phyloP scores from a whole-genome alignment of 2,329 filamentous ascomycete genomes.

The Nigrospora osmanthi region DNA sequence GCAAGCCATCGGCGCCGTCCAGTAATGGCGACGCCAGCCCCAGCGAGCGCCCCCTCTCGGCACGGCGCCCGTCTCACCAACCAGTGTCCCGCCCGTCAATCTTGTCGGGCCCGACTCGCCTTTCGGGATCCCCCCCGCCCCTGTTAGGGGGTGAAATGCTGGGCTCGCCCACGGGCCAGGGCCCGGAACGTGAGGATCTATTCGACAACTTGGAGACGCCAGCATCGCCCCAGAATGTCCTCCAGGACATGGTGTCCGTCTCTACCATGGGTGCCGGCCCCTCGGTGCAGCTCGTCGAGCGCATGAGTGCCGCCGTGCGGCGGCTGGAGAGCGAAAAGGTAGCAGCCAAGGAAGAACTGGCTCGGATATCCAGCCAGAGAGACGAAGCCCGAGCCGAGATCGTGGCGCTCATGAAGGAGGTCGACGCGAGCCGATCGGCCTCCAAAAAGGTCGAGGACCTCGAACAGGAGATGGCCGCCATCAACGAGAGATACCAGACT shows the following conservation, averaged over 20 bases:
- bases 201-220: slow-evolving; percentile 47
- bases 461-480: slow-evolving; percentile 57
- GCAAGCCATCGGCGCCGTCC: slow-evolving; percentile 41
- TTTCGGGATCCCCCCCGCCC: slow-evolving; percentile 27
- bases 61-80: slow-evolving; percentile 43
- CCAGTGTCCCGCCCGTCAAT: slow-evolving; percentile 33
- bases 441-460: slow-evolving; percentile 54
- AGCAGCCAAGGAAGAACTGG: slow-evolving; percentile 77
- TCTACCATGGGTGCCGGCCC: slow-evolving; percentile 88
- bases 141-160: slow-evolving; percentile 38
- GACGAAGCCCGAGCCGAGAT: slow-evolving; percentile 91
- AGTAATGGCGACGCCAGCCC: slow-evolving; percentile 37
- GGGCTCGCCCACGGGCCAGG: slow-evolving; percentile 25
- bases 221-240: slow-evolving; percentile 58
- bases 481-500: slow-evolving; percentile 78
- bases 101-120: slow-evolving; percentile 26
- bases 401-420: slow-evolving; percentile 80
- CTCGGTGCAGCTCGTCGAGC: slow-evolving; percentile 88
- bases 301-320: slow-evolving; percentile 89
- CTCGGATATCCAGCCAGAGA: slow-evolving; percentile 71
- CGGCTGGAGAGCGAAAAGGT: slow-evolving; percentile 89
- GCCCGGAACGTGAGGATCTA: slow-evolving; percentile 37
- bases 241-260: slow-evolving; percentile 80
- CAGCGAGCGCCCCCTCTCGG: slow-evolving; percentile 26
- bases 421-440: slow-evolving; percentile 60